Percentiles rank a stretch among this genome's conserved stretches.
Evolutionary conservation across 129 eudicot genomes (phyloP).

Genomic region (Helichrysum umbraculigerum): DNA sequence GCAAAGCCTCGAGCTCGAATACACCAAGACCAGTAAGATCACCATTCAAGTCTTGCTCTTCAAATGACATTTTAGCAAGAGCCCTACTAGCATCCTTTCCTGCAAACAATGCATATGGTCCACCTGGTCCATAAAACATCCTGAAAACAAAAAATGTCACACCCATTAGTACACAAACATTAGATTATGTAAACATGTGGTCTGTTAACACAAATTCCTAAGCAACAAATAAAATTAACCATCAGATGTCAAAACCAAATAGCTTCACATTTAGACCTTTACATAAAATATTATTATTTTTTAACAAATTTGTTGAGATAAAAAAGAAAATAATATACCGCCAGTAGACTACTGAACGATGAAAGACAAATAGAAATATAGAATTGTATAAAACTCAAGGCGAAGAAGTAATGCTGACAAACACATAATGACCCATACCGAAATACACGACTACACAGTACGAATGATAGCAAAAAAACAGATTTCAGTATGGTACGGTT

Average conservation of each 20-base stretch:
- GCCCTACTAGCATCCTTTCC: constrained; percentile 97
- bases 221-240: neutral
- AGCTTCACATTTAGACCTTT: neutral
- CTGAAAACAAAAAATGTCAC: constrained; percentile 34
- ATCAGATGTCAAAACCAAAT: neutral
- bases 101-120: constrained; percentile 86
- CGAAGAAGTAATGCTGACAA: too few species aligned
- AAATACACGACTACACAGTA: too few species aligned
- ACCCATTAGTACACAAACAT: neutral
- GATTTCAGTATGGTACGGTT: too few species aligned
- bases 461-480: too few species aligned
- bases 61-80: constrained; percentile 98
- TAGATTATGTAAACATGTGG: neutral
- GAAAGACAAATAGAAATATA: too few species aligned
- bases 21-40: constrained; percentile 82
- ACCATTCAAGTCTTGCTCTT: constrained; percentile 42
- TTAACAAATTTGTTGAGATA: too few species aligned
- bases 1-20: constrained; percentile 86
- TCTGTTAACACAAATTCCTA: neutral
- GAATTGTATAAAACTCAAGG: too few species aligned
- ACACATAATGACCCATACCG: too few species aligned
- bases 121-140: constrained; percentile 96
- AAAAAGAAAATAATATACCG: too few species aligned
- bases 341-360: too few species aligned
- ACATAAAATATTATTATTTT: too few species aligned